phyloP scores from a whole-genome alignment of 2,329 filamentous ascomycete genomes.

The Phialophora tarda region DNA sequence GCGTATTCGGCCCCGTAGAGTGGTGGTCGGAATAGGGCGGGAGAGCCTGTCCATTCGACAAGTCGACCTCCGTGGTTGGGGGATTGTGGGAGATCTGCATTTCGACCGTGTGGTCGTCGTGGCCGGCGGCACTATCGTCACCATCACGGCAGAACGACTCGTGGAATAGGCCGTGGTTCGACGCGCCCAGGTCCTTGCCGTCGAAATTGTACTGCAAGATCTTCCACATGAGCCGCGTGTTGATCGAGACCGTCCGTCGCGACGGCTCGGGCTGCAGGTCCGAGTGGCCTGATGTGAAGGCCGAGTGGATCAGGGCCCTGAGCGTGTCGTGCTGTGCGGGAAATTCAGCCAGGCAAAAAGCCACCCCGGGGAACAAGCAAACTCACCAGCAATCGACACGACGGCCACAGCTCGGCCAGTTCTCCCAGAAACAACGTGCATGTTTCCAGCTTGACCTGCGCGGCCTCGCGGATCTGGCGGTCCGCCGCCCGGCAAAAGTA shows the following conservation, averaged over 20 bases:
- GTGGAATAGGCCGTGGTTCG: slow-evolving; percentile 40
- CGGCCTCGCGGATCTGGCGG: slow-evolving; percentile 40
- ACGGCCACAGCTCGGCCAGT: slow-evolving; percentile 41
- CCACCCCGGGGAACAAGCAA: background rate
- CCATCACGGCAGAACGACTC: slow-evolving; percentile 34
- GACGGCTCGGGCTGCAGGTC: slow-evolving; percentile 24
- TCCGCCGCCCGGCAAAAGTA: slow-evolving; percentile 58
- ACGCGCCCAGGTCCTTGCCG: slow-evolving; percentile 15
- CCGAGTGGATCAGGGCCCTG: slow-evolving; percentile 40
- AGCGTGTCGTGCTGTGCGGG: slow-evolving; percentile 40
- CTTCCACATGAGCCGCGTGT: slow-evolving; percentile 44
- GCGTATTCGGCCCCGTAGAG: background rate
- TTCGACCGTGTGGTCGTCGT: slow-evolving; percentile 39
- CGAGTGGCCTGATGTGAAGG: slow-evolving; percentile 36
- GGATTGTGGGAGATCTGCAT: slow-evolving; percentile 44
- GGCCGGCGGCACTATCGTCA: slow-evolving; percentile 9
- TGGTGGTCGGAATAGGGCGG: slow-evolving; percentile 41
- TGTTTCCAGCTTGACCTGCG: slow-evolving; percentile 40
- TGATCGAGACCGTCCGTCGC: slow-evolving; percentile 43
- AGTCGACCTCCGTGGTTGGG: slow-evolving; percentile 37
- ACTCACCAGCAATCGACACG: slow-evolving; percentile 40
- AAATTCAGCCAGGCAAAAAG: background rate
- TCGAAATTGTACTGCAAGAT: slow-evolving; percentile 41
- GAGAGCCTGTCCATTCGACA: slow-evolving; percentile 43
- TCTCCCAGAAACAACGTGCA: slow-evolving; percentile 41